Evolutionary conservation across 2,329 filamentous ascomycete species (phyloP), one percentile per base, ranked within the genome.

Genomic region (Colletotrichum lentis): DNA sequence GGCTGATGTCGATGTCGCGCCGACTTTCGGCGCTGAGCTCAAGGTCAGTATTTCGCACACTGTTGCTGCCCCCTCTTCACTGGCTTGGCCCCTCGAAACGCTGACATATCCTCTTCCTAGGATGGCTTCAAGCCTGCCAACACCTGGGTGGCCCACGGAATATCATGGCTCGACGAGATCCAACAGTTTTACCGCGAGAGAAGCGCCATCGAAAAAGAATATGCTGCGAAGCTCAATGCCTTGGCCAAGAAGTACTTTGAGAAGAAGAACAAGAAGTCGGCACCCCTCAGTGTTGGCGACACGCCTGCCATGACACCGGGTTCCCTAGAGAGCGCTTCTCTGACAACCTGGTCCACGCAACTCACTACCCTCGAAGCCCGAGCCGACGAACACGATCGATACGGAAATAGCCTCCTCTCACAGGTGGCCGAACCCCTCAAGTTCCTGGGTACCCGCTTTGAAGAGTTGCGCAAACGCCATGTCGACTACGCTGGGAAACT

Each of bases 141-240:
- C 81, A 88, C 86, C 74, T 99, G 96, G 96, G 92, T 96, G 65
- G 85, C 89, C 71, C 90, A 92, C 78, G 94, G 95, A 71, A 97
- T 99, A 78, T 84, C 88, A 72, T 99, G 95, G 95, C 89, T 99
- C 68, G 95, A 97, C 75, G 96, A 99, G 75, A 92, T 99, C 71
- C 93, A 99, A 79, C 90, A 93, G 76, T 99, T 98, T 83, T 99
- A 98, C 84, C 92, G 96, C 71, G 96, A 99, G 80, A 89, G 96
- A 66, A 93, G 93, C 76, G 89, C 84, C 43, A 97, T 99, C 78
- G 96, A 99, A 82, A 97, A 97, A 81, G 96, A 99, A 78, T 98
- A 99, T 79, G 91, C 93, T 74, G 86, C 91, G 71, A 98, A 95
- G 80, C 88, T 99, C 71, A 91, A 88, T 73, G 89, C 89, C 2